Evolutionary conservation across 257 asterid species (phyloP), one percentile per base, ranked within the genome.

Genomic region (Solanum sitiens): DNA sequence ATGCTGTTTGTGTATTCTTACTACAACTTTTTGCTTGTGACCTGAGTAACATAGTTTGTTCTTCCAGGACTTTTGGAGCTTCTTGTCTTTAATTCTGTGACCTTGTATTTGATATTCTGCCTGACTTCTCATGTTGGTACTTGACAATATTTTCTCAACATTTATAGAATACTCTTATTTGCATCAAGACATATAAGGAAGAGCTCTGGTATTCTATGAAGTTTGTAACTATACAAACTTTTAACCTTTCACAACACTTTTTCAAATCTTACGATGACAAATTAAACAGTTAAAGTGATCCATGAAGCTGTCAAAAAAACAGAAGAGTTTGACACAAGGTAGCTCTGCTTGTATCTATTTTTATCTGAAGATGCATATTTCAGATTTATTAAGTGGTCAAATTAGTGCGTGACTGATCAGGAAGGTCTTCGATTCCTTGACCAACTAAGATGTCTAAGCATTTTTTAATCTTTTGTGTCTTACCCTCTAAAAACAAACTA

Each of bases 271-370:
- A 53, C 4, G 23, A 53, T 53, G 9, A 53, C 61, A 53, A 53
- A 53, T 40, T 16, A 53, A 47, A 53, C 23, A 16, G 61, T 53
- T 53, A 53, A 53, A 53, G 4, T 16, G 61, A 16, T 6, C 63
- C 63, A 53, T 53, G 63, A 53, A 53, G 63, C 63, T 53, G 61
- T 53, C 23, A 53, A 0, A 53, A 53, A 61, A 61, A 93, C 94
- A 11, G 98, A 92, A 67, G 94, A 89, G 89, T 94, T 93, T 32
- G 96, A 93, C 91, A 92, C 93, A 88, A 94, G 95, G 97, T 92
- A 85, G 44, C 63, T 68, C 84, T 61, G 50, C 21, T 39, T 0
- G 40, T 12, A 8, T 50, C 39, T 83, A 63, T 30, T 12, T 77
- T 90, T 27, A 40, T 72, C 47, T 83, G 16, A n/a, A 70, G 21